A percentile compares a stretch with the other conserved stretches of the same genome.
Conservation (phyloP, 2,329 filamentous ascomycete genomes). For the Claviceps sp. region DNA sequence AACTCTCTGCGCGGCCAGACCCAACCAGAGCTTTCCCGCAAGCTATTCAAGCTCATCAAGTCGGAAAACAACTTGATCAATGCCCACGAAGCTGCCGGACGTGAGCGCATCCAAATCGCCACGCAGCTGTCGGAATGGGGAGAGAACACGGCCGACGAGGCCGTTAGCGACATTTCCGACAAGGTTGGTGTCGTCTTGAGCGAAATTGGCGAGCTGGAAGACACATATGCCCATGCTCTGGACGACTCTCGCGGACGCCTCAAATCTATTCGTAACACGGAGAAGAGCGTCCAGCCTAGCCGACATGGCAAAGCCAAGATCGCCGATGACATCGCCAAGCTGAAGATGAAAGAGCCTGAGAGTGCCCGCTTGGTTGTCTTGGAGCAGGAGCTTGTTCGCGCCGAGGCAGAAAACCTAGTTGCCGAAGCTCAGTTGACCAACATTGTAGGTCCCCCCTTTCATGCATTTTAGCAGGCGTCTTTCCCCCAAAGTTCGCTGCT, state of each 20-base stretch:
- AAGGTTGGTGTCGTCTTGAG: conserved; percentile 88
- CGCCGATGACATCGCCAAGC: conserved; percentile 77
- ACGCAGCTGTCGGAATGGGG: conserved; percentile 94
- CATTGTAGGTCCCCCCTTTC: conserved; percentile 45
- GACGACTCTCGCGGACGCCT: conserved; percentile 73
- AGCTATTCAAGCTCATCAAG: conserved; percentile 87
- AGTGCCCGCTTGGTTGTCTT: conserved; percentile 69
- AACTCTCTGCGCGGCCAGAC: conserved; percentile 71
- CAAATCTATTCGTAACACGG: conserved; percentile 91
- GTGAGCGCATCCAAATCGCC: conserved; percentile 74
- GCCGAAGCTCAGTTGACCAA: conserved; percentile 95
- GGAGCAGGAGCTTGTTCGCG: conserved; percentile 91
- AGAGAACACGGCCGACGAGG: conserved; percentile 77
- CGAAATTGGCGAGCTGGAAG: conserved; percentile 90
- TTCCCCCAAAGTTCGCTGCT: neutral
- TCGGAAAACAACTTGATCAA: conserved; percentile 79
- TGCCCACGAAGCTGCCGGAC: conserved; percentile 71
- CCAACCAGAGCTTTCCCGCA: conserved; percentile 80
- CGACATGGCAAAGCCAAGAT: conserved; percentile 80
- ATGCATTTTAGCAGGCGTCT: neutral
- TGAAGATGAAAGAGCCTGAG: conserved; percentile 86
- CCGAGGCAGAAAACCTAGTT: conserved; percentile 90
- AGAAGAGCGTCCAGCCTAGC: conserved; percentile 87
- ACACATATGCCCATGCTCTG: conserved; percentile 69
- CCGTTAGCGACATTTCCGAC: conserved; percentile 80